These are phyloP conservation scores for Sporisorium graminicola DNA, from an alignment of 1,284 basidiomycete genomes.

Conservation along the genomic window DNA sequence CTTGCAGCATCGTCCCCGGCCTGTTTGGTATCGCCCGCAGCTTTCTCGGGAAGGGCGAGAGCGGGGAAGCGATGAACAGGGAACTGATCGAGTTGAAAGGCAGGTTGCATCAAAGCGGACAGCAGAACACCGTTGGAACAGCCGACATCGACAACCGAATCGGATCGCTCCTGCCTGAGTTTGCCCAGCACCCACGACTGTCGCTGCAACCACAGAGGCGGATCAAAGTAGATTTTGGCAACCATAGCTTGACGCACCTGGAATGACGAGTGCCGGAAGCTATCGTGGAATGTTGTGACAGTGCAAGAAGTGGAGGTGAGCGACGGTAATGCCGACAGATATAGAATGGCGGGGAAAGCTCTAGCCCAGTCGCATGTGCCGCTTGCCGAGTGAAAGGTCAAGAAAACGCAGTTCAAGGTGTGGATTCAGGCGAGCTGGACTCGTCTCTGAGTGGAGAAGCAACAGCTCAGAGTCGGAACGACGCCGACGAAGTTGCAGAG, in stretches of 20 bases:
- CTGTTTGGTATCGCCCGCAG: background rate
- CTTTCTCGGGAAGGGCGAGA: slow-evolving; percentile 20
- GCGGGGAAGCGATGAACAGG: slow-evolving; percentile 51
- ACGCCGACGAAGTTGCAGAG: background rate
- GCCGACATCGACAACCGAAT: slow-evolving; percentile 54
- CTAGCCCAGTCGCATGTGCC: background rate
- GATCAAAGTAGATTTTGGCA: slow-evolving; percentile 52
- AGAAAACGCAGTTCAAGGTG: no score
- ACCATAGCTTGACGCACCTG: slow-evolving; percentile 12
- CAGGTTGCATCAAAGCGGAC: slow-evolving; percentile 51
- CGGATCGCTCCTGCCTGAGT: slow-evolving; percentile 39
- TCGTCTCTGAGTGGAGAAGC: no score
- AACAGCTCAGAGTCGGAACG: background rate
- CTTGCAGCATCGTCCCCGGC: slow-evolving; percentile 11
- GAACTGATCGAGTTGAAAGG: slow-evolving; percentile 53
- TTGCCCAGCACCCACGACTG: slow-evolving; percentile 51
- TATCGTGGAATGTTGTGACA: background rate
- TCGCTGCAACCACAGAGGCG: slow-evolving; percentile 53
- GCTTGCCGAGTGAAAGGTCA: background rate
- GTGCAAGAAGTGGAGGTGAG: background rate
- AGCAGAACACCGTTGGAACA: slow-evolving; percentile 53
- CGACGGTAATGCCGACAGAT: background rate
- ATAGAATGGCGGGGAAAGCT: background rate
- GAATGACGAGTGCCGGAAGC: background rate
- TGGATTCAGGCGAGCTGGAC: background rate